phyloP scores from a whole-genome alignment of 768 basidiomycete genomes.

The Polyporus arcularius region DNA sequence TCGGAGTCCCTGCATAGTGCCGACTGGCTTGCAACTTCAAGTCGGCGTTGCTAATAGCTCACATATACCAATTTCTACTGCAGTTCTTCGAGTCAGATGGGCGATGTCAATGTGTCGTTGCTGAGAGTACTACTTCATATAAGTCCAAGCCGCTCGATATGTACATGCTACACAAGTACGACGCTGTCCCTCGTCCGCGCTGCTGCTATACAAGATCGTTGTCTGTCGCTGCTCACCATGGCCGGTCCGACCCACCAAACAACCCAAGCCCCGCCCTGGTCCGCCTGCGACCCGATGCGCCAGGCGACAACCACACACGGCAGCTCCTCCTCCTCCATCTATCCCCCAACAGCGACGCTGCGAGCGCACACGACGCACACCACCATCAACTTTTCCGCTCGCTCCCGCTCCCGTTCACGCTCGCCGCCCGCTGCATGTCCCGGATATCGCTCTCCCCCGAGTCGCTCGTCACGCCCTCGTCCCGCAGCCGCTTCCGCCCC shows the following conservation, averaged over 20 bases:
- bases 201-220: too few relatives aligned
- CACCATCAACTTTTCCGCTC: slow-evolving; percentile 10
- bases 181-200: too few relatives aligned
- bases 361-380: too few relatives aligned
- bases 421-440: not conserved
- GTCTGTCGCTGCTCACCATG: too few relatives aligned
- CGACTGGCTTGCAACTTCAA: too few relatives aligned
- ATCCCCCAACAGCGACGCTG: not conserved
- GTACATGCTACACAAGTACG: too few relatives aligned
- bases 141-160: too few relatives aligned
- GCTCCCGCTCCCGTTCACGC: slow-evolving; percentile 1
- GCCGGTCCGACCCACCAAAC: not conserved
- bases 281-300: not conserved
- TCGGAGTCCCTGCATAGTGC: not conserved
- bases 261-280: not conserved
- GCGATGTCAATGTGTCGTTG: not conserved
- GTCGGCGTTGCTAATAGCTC: too few relatives aligned
- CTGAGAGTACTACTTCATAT: not conserved
- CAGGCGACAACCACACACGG: not conserved
- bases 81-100: too few relatives aligned
- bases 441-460: slow-evolving; percentile 16
- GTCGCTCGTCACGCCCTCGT: slow-evolving; percentile 14
- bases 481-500: slow-evolving; percentile 21
- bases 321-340: not conserved
- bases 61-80: too few relatives aligned